Evolutionary conservation across 2,329 filamentous ascomycete species (phyloP).

Genomic region (Epichloe sp.): DNA sequence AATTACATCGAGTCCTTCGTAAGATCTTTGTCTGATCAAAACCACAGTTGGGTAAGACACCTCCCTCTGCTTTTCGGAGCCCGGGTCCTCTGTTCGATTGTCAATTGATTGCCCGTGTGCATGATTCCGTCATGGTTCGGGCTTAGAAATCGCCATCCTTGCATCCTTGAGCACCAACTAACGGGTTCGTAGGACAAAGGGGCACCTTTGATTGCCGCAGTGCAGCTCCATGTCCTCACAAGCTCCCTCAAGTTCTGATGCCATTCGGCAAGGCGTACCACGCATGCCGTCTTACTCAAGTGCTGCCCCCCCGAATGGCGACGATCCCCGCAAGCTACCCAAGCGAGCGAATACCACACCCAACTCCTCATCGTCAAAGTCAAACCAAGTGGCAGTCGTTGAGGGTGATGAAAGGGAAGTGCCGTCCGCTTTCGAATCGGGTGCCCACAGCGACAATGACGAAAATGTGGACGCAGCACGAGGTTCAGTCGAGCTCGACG

Average conservation of each 20-base stretch:
- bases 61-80: neutral
- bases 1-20: neutral
- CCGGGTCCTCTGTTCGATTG: neutral
- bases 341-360: conserved; percentile 36
- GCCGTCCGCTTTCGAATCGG: conserved; percentile 37
- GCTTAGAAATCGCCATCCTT: neutral
- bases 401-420: conserved; percentile 17
- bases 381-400: conserved; percentile 11
- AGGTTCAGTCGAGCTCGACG: conserved; percentile 61
- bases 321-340: conserved; percentile 19
- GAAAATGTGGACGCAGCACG: conserved; percentile 33
- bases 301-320: conserved; percentile 15
- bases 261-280: conserved; percentile 17
- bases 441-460: conserved; percentile 27
- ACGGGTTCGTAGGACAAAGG: neutral
- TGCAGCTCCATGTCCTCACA: conserved; percentile 22
- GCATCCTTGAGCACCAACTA: neutral
- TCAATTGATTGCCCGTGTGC: neutral
- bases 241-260: conserved; percentile 15
- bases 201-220: conserved; percentile 11
- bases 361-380: conserved; percentile 15
- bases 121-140: neutral
- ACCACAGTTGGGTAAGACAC: neutral
- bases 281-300: conserved; percentile 19
- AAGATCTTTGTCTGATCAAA: neutral